Evolutionary conservation across 2,329 filamentous ascomycete genomes (phyloP).

Genomic region (Stagonosporopsis cucurbitacearum): DNA sequence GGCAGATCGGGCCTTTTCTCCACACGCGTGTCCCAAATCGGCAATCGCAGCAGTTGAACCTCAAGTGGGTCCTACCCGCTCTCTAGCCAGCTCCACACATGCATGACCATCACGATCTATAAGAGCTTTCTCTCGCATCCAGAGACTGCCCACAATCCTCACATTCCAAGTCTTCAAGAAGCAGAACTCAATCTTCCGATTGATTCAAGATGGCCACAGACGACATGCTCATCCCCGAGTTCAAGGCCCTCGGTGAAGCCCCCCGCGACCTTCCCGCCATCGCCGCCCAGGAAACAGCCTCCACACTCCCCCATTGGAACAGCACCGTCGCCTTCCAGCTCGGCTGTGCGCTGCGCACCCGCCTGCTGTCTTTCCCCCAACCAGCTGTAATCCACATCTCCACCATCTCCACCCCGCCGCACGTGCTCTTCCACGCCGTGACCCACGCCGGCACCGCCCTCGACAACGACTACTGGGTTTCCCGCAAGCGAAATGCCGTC

Average conservation of each 20-base stretch:
- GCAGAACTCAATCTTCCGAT: not conserved
- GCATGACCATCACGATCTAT: slow-evolving; percentile 1
- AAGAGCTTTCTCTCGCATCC: not conserved
- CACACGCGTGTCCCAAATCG: slow-evolving; percentile 9
- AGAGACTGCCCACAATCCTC: not conserved
- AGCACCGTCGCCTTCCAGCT: slow-evolving; percentile 66
- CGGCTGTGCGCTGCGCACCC: slow-evolving; percentile 66
- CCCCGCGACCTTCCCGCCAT: slow-evolving; percentile 47
- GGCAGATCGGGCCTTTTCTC: slow-evolving; percentile 7
- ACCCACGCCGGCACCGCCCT: slow-evolving; percentile 70
- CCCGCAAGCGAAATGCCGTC: slow-evolving; percentile 75
- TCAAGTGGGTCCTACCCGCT: slow-evolving; percentile 3
- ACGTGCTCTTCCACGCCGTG: slow-evolving; percentile 72
- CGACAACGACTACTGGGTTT: slow-evolving; percentile 71
- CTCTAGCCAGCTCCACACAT: slow-evolving; percentile 7
- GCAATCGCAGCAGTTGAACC: slow-evolving; percentile 22
- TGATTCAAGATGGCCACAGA: slow-evolving; percentile 23
- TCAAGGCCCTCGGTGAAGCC: slow-evolving; percentile 28
- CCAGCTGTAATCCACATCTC: slow-evolving; percentile 69
- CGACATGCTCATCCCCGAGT: slow-evolving; percentile 32
- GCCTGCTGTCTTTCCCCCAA: slow-evolving; percentile 60
- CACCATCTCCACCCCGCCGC: slow-evolving; percentile 58
- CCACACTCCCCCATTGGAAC: slow-evolving; percentile 61
- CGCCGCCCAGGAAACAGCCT: slow-evolving; percentile 48
- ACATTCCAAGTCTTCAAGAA: not conserved